Base-by-base conservation (phyloP, 768 basidiomycete species). In the Collybiopsis confluens region DNA sequence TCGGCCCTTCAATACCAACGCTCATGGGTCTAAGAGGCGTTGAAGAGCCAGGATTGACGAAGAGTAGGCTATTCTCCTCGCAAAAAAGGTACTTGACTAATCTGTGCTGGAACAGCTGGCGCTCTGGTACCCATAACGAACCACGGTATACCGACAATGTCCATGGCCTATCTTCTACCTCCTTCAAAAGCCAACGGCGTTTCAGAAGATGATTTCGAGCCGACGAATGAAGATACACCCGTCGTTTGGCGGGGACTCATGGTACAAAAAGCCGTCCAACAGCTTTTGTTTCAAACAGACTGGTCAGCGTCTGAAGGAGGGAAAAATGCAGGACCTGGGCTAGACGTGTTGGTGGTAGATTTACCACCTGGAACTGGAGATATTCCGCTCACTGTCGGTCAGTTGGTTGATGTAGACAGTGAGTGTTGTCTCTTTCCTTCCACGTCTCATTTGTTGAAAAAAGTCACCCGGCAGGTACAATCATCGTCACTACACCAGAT, bases 351-450 rank as follows among this genome's bases (percentile, higher is more conserved):
- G 15, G 89, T 98, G 6, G 73, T 98, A 23, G 96, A 99, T 65
- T 92, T 97, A 86, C 96, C 96, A 2, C 96, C 96, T 0, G 96
- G 96, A 0, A 99, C 96, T 0, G 96, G 96, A 0, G 96, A 99
- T 65, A 93, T 99, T 0, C 91, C 92, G 7, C 77, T 99, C 44
- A 94, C 91, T 6, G 73, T 99, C 0, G 93, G 90, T 1, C 94
- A 97, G 63, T 77, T 95, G 20, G 90, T 94, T 0, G 67, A 76
- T 13, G 88, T 94, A 1, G 83, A 96, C 58, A 92, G 93, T 91
- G 45, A 40, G 83, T 65, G 4, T n/a, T 13, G 9, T 40, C 30
- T 23, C 50, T 8, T 36, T 11, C 54, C 51, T 16, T 30, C 21
- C 8, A 49, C 8, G 23, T 46, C 27, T 38, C 20, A 24, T 26